A percentile compares a stretch with the other conserved stretches of the same genome.
Conservation (phyloP, 257 asterid species). For the Fraxinus americana region DNA sequence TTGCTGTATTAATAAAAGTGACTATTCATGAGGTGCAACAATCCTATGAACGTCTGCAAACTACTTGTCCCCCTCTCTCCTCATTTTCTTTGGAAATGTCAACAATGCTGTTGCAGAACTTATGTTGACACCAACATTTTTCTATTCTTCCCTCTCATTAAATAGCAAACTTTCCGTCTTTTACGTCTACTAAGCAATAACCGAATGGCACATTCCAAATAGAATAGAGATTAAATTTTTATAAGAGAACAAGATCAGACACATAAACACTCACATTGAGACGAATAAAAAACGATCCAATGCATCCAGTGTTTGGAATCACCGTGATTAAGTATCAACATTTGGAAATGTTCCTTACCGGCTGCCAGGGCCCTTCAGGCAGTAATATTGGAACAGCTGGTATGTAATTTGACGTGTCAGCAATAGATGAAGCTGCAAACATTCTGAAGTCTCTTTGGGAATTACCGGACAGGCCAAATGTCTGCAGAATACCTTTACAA, state of each 20-base stretch:
- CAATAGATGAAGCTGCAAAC: slow-evolving; percentile 45
- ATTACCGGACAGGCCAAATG: slow-evolving; percentile 24
- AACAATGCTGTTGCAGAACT: neutral
- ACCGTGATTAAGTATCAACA: neutral
- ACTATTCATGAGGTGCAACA: neutral
- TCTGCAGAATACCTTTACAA: slow-evolving; percentile 39
- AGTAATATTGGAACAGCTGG: slow-evolving; percentile 89
- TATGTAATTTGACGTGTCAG: slow-evolving; percentile 58
- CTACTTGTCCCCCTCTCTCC: neutral
- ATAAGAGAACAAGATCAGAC: neutral
- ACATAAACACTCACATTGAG: neutral
- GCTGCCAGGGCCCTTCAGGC: slow-evolving; percentile 90
- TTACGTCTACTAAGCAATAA: neutral
- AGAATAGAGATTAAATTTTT: neutral
- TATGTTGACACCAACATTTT: neutral
- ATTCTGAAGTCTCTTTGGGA: slow-evolving; percentile 40
- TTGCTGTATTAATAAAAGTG: neutral
- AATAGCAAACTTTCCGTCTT: neutral
- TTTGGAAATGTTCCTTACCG: slow-evolving; percentile 41
- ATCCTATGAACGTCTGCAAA: neutral
- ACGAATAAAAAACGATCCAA: neutral
- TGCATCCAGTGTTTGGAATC: neutral
- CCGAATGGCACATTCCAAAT: neutral
- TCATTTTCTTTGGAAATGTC: neutral
- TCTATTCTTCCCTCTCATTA: neutral